These are phyloP conservation scores for Licmophora abbreviata DNA, from an alignment of 108 stramenopile species.

Conservation along the genomic window DNA sequence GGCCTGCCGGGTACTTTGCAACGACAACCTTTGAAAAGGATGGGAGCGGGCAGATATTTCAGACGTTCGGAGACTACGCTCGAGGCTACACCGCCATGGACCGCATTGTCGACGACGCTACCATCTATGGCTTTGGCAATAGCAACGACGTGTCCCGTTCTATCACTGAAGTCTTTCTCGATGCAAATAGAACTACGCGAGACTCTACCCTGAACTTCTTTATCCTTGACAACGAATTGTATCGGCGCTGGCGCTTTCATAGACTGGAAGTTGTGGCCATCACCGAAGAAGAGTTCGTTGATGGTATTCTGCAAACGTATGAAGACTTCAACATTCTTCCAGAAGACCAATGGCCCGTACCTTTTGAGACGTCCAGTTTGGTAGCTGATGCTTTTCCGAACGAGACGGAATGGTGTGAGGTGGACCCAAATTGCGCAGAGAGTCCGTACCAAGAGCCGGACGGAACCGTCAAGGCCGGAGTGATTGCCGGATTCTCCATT, in stretches of 20 bases:
- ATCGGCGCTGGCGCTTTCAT: too few species aligned
- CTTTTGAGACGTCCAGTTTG: slow-evolving; percentile 1
- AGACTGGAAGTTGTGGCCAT: too few species aligned
- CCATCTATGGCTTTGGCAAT: too few species aligned
- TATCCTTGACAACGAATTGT: too few species aligned
- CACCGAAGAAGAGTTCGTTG: slow-evolving; percentile 1
- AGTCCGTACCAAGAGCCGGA: slow-evolving; percentile 14
- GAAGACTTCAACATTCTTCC: not conserved
- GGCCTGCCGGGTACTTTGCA: not conserved
- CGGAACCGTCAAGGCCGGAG: slow-evolving; percentile 1
- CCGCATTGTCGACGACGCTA: slow-evolving; percentile 1
- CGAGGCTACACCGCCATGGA: not conserved
- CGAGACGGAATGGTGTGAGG: slow-evolving; percentile 10
- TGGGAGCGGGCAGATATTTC: slow-evolving; percentile 1
- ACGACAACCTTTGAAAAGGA: slow-evolving; percentile 17
- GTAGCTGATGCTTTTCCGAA: slow-evolving; percentile 2
- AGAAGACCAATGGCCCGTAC: not conserved
- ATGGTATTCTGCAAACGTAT: not conserved
- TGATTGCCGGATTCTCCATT: slow-evolving; percentile 4
- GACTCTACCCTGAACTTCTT: too few species aligned
- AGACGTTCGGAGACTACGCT: not conserved
- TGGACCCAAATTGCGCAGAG: slow-evolving; percentile 4
- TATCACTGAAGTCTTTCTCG: too few species aligned
- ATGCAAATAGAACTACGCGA: too few species aligned
- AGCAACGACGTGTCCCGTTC: too few species aligned